Conservation (phyloP, 257 asterid genomes). For the Petrea volubilis region DNA sequence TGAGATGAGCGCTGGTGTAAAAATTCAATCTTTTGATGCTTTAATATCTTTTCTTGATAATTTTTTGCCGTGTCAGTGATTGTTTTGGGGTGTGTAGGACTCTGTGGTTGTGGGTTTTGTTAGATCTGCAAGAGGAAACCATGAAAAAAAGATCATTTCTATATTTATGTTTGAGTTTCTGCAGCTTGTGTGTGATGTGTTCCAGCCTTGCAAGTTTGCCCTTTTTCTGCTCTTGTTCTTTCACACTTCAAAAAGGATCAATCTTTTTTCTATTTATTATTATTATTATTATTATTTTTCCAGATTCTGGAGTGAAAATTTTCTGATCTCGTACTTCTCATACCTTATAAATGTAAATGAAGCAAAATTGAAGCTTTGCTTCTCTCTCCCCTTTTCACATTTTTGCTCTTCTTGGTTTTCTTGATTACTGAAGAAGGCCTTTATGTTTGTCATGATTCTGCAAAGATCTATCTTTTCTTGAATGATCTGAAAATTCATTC, state of each 20-base stretch:
- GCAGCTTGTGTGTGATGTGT: slow-evolving; percentile 36
- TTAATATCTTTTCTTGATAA: slow-evolving; percentile 30
- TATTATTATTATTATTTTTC: too few species aligned
- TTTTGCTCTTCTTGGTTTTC: neutral
- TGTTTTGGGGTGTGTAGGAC: slow-evolving; percentile 62
- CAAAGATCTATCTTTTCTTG: slow-evolving; percentile 8
- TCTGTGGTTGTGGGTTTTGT: slow-evolving; percentile 70
- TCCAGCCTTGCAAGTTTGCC: slow-evolving; percentile 27
- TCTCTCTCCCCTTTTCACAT: neutral
- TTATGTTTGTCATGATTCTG: neutral
- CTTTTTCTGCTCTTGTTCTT: slow-evolving; percentile 29
- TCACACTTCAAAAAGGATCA: slow-evolving; percentile 14
- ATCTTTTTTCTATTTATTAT: neutral
- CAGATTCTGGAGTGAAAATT: slow-evolving; percentile 9
- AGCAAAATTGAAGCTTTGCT: slow-evolving; percentile 23
- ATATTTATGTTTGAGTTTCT: slow-evolving; percentile 53
- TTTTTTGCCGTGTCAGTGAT: slow-evolving; percentile 77
- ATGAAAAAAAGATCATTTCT: slow-evolving; percentile 68
- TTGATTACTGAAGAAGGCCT: neutral
- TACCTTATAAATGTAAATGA: neutral
- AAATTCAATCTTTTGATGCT: slow-evolving; percentile 35
- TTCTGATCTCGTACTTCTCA: slow-evolving; percentile 31
- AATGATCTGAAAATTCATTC: neutral
- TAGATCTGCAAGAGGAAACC: slow-evolving; percentile 98
- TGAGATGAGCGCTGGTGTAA: slow-evolving; percentile 37